phyloP scores from a whole-genome alignment of 148 eudicot genomes.

The Tetragonia tetragonoides region DNA sequence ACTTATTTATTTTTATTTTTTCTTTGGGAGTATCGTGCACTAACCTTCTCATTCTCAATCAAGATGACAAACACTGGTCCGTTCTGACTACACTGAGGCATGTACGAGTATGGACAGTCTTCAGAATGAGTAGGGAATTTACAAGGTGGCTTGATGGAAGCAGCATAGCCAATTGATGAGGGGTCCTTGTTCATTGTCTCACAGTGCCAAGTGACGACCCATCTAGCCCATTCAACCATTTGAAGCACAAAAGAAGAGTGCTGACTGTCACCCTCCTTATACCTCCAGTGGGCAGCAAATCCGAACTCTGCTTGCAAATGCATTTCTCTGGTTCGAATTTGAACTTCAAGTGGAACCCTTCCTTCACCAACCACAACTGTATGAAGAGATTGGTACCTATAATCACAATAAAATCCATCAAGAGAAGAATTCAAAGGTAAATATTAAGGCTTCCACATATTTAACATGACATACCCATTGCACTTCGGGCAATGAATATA shows the following conservation, averaged over 20 bases:
- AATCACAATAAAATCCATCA: constrained; percentile 5
- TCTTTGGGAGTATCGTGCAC: constrained; percentile 5
- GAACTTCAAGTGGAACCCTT: constrained; percentile 85
- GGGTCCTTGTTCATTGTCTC: constrained; percentile 70
- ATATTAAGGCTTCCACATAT: not conserved
- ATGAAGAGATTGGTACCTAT: constrained; percentile 84
- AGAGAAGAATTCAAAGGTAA: not conserved
- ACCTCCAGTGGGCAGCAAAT: constrained; percentile 98
- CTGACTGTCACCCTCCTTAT: constrained; percentile 84
- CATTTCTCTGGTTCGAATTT: constrained; percentile 91
- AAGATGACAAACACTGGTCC: constrained; percentile 86
- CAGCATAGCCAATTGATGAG: constrained; percentile 37
- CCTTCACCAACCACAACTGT: constrained; percentile 79
- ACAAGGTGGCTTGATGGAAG: constrained; percentile 63
- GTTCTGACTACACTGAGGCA: constrained; percentile 49
- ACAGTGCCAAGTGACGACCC: constrained; percentile 96
- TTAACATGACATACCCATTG: constrained; percentile 62
- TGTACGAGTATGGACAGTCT: constrained; percentile 68
- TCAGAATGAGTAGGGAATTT: constrained; percentile 80
- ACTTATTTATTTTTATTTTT: not conserved
- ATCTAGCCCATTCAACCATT: constrained; percentile 98
- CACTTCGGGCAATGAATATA: constrained; percentile 77
- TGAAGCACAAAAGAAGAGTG: constrained; percentile 81
- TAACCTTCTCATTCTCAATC: constrained; percentile 90
- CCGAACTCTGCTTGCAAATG: constrained; percentile 91